Evolutionary conservation across 768 basidiomycete genomes (phyloP).

Genomic region (Amanita phalloides): DNA sequence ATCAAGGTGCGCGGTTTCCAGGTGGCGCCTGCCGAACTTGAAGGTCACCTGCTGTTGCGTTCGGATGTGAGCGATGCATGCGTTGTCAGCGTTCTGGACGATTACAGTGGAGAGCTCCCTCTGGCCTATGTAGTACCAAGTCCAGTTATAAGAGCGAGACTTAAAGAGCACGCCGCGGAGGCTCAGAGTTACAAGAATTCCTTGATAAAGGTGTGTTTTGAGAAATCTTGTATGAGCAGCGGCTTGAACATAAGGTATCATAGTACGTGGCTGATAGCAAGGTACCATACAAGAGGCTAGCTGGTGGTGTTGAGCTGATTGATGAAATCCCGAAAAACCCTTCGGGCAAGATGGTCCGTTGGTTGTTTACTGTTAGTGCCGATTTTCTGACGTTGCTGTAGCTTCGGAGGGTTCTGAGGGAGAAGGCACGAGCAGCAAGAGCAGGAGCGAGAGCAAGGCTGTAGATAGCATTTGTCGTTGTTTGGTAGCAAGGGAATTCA

Average conservation of each 20-base stretch:
- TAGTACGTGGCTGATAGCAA: constrained; percentile 52
- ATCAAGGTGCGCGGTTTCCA: constrained; percentile 55
- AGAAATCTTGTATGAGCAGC: background rate
- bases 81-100: constrained; percentile 59
- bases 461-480: constrained; percentile 11
- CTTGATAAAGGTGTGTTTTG: constrained; percentile 41
- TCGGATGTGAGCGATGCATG: constrained; percentile 51
- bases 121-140: constrained; percentile 56
- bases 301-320: constrained; percentile 53
- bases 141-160: constrained; percentile 25
- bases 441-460: constrained; percentile 8
- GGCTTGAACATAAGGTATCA: background rate
- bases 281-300: constrained; percentile 47
- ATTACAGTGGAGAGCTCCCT: constrained; percentile 69
- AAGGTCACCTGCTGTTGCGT: constrained; percentile 53
- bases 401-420: constrained; percentile 43
- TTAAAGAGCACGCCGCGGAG: constrained; percentile 20
- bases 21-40: constrained; percentile 58
- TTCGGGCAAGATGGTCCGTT: constrained; percentile 48
- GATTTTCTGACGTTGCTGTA: constrained; percentile 8
- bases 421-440: constrained; percentile 26
- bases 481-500: constrained; percentile 7
- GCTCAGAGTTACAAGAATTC: constrained; percentile 28
- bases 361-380: background rate
- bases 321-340: constrained; percentile 60